These are phyloP conservation scores for Paecilomyces sp. DNA, from an alignment of 2,329 filamentous ascomycete genomes.

Conservation along the genomic window DNA sequence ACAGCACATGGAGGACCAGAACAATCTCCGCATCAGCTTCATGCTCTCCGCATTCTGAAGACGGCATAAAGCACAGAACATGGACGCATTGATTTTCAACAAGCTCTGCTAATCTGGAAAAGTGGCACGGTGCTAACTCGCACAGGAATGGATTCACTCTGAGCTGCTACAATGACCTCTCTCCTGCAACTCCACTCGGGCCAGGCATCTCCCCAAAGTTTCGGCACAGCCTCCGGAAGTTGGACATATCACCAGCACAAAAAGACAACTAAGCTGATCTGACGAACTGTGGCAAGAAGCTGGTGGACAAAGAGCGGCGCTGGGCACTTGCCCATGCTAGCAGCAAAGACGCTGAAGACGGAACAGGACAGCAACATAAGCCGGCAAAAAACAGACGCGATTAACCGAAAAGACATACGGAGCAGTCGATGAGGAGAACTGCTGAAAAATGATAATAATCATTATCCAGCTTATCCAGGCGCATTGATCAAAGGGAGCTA, in stretches of 20 bases:
- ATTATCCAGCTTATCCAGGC: neutral
- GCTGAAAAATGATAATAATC: neutral
- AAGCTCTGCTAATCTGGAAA: neutral
- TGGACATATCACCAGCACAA: neutral
- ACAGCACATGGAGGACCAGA: neutral
- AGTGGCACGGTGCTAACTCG: neutral
- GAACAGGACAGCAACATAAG: neutral
- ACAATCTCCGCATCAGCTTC: neutral
- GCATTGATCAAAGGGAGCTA: neutral
- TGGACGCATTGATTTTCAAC: neutral
- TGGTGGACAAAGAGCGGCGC: neutral
- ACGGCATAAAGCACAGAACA: neutral
- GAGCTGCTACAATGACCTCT: neutral
- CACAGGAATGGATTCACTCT: neutral
- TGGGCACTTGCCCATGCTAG: neutral
- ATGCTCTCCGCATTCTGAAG: neutral
- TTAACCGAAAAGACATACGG: neutral
- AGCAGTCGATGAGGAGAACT: neutral
- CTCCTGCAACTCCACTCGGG: neutral
- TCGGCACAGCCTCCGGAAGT: neutral
- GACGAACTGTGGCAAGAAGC: neutral
- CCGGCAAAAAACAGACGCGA: neutral
- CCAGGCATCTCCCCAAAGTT: neutral
- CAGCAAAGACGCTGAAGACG: neutral
- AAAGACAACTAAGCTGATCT: neutral